These are phyloP conservation scores for Inga oerstediana DNA, from an alignment of 306 rosid genomes.

Conservation along the genomic window DNA sequence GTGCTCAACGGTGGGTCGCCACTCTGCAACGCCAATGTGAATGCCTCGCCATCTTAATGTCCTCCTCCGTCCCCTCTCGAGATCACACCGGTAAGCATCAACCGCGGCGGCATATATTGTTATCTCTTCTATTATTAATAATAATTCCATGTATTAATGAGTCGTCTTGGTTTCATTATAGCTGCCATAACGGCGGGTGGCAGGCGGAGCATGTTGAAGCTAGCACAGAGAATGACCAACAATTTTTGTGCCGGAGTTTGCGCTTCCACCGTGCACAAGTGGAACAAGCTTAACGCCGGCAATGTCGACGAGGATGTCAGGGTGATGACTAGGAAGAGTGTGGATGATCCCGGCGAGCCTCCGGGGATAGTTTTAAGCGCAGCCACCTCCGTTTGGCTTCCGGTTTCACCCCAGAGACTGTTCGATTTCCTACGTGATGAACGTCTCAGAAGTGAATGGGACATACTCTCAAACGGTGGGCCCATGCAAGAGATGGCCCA, in stretches of 20 bases:
- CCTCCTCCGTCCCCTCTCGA: slow-evolving; percentile 60
- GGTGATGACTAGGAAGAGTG: slow-evolving; percentile 92
- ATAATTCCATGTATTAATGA: neutral
- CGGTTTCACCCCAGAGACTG: slow-evolving; percentile 61
- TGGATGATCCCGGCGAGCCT: slow-evolving; percentile 94
- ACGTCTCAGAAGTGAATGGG: slow-evolving; percentile 90
- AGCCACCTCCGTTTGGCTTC: slow-evolving; percentile 92
- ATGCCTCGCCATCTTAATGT: slow-evolving; percentile 88
- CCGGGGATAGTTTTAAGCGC: slow-evolving; percentile 96
- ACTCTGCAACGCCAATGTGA: slow-evolving; percentile 91
- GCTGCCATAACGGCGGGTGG: slow-evolving; percentile 71
- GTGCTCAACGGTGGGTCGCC: slow-evolving; percentile 89
- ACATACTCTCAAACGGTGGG: slow-evolving; percentile 92
- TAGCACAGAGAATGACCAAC: slow-evolving; percentile 92
- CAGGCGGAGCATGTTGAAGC: slow-evolving; percentile 90
- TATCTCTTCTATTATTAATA: neutral
- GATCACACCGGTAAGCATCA: slow-evolving; percentile 67
- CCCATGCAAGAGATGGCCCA: slow-evolving; percentile 99
- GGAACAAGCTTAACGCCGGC: slow-evolving; percentile 83
- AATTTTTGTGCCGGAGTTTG: slow-evolving; percentile 97
- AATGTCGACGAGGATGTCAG: slow-evolving; percentile 85
- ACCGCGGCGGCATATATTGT: neutral
- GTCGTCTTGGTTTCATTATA: too few relatives aligned
- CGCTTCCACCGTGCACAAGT: slow-evolving; percentile 88
- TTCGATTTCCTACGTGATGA: slow-evolving; percentile 88